Percentiles rank a stretch among this genome's conserved stretches.
These are phyloP conservation scores for Botrytis cinerea DNA, from an alignment of 2,329 filamentous ascomycete genomes.

Conservation along the genomic window DNA sequence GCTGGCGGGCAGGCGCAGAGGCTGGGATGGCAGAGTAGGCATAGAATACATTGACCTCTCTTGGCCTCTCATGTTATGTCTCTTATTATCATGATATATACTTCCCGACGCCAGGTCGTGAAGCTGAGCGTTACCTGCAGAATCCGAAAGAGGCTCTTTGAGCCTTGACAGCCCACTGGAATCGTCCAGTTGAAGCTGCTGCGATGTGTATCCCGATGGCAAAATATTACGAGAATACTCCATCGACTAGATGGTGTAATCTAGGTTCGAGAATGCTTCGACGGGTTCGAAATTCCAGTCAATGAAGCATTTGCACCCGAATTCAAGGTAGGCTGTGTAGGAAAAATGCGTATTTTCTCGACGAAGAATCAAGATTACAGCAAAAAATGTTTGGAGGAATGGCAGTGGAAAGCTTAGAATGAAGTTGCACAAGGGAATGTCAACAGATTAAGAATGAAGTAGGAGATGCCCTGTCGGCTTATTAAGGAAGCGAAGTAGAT, in stretches of 20 bases:
- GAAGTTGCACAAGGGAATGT: slow-evolving; percentile 36
- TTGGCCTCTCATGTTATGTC: slow-evolving; percentile 26
- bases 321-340: slow-evolving; percentile 27
- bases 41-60: slow-evolving; percentile 35
- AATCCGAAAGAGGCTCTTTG: slow-evolving; percentile 38
- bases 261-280: slow-evolving; percentile 38
- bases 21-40: slow-evolving; percentile 37
- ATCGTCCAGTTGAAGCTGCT: slow-evolving; percentile 31
- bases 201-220: slow-evolving; percentile 33
- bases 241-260: slow-evolving; percentile 33
- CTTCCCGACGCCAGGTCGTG: slow-evolving; percentile 34
- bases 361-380: slow-evolving; percentile 39
- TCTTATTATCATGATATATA: slow-evolving; percentile 39
- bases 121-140: slow-evolving; percentile 40
- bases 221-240: slow-evolving; percentile 35
- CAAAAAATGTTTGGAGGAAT: slow-evolving; percentile 43
- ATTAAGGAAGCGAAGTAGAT: slow-evolving; percentile 34
- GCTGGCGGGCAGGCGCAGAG: slow-evolving; percentile 29
- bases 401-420: slow-evolving; percentile 31
- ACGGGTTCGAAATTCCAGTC: slow-evolving; percentile 29
- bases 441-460: slow-evolving; percentile 40
- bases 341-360: slow-evolving; percentile 32
- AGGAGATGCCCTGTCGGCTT: slow-evolving; percentile 34
- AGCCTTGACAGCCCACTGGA: slow-evolving; percentile 29
- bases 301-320: slow-evolving; percentile 24